These are phyloP conservation scores for Boeremia exigua DNA, from an alignment of 2,329 filamentous ascomycete species.

Conservation along the genomic window DNA sequence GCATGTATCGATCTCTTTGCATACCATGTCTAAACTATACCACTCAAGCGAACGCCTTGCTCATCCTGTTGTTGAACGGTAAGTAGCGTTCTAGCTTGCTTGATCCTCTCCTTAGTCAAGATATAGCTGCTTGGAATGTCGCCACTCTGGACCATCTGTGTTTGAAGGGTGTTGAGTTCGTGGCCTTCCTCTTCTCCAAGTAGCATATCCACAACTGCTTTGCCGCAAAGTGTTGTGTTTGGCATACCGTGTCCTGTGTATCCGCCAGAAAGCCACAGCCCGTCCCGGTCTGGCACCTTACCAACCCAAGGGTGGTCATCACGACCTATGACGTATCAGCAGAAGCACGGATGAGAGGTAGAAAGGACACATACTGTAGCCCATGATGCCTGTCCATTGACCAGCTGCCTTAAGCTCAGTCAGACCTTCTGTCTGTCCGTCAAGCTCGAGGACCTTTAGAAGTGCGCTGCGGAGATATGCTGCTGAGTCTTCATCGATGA, in stretches of 20 bases:
- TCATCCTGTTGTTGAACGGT: conserved; percentile 46
- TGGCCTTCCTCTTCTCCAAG: conserved; percentile 49
- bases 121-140: conserved; percentile 48
- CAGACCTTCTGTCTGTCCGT: conserved; percentile 44
- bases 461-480: conserved; percentile 60
- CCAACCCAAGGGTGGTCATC: conserved; percentile 76
- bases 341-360: background rate
- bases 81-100: conserved; percentile 35
- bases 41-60: conserved; percentile 34
- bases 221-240: conserved; percentile 70
- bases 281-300: conserved; percentile 62
- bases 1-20: background rate
- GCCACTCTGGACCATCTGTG: conserved; percentile 41
- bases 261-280: conserved; percentile 69
- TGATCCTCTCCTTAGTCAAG: conserved; percentile 45
- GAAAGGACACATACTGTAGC: conserved; percentile 53
- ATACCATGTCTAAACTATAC: conserved; percentile 26
- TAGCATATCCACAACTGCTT: conserved; percentile 68
- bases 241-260: conserved; percentile 81
- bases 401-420: conserved; percentile 55
- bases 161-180: conserved; percentile 34
- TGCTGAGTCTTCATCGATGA: conserved; percentile 63
- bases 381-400: conserved; percentile 82
- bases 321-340: conserved; percentile 34
- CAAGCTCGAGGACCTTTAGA: conserved; percentile 44